Percentiles rank a stretch among this genome's conserved stretches.
Conservation (phyloP, 352 stramenopile species). For the Globisporangium takayamanum region DNA sequence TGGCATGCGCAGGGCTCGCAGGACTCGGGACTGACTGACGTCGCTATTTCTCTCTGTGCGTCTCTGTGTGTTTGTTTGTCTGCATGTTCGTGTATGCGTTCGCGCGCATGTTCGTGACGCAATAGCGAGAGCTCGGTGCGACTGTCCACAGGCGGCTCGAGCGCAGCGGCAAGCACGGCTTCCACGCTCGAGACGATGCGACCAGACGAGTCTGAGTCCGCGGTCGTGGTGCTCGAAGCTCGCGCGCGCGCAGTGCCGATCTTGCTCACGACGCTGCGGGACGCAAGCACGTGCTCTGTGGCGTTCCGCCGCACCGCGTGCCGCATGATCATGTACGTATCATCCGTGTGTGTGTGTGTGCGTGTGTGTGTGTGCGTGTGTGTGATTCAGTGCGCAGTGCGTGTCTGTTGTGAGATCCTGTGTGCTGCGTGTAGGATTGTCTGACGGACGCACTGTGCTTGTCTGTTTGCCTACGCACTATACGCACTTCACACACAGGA, state of each 20-base stretch:
- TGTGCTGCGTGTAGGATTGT: neutral
- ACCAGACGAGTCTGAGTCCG: slow-evolving; percentile 5
- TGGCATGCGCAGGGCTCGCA: too few relatives aligned
- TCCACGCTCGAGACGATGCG: neutral
- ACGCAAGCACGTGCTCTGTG: slow-evolving; percentile 19
- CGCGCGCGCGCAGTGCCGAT: slow-evolving; percentile 34
- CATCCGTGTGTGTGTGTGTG: neutral
- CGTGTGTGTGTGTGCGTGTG: neutral
- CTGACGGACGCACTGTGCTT: neutral
- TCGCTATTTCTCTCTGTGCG: too few relatives aligned
- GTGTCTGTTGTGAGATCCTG: neutral
- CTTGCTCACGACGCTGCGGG: slow-evolving; percentile 42
- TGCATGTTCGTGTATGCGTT: too few relatives aligned
- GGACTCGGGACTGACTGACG: too few relatives aligned
- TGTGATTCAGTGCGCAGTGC: neutral
- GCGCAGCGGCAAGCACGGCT: neutral
- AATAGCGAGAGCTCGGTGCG: slow-evolving; percentile 24
- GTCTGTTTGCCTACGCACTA: neutral
- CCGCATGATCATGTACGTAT: slow-evolving; percentile 40
- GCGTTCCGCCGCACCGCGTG: slow-evolving; percentile 34
- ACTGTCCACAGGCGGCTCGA: neutral
- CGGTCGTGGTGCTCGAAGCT: slow-evolving; percentile 36
- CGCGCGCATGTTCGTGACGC: neutral
- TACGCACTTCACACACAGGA: slow-evolving; percentile 13
- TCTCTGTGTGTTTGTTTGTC: too few relatives aligned